Base-by-base conservation (phyloP, 441 rosid genomes). In the Gossypium davidsonii region DNA sequence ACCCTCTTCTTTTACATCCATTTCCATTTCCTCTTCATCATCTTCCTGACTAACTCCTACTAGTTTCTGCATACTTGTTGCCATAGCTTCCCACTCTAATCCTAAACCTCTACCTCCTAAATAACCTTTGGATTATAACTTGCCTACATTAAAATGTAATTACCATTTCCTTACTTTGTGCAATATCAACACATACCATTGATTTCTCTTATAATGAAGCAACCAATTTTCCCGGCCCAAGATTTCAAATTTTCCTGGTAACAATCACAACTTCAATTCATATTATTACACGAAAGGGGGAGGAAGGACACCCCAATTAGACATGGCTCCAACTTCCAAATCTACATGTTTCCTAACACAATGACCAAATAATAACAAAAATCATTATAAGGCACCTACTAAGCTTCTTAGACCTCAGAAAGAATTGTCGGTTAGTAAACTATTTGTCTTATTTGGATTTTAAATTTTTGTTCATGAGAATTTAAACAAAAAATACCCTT, bases 1-100 rank as follows among this genome's bases (percentile, higher is more conserved):
- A 68, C 87, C 96, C 80, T 93, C 97, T 83, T 89, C 97, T 82
- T 91, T 89, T 20, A 87, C 93, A 75, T 90, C 97, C 90, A 88
- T 84, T 59, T 91, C 99, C 73, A 88, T 84, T 67, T 91, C 99
- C 73, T 90, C 91, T 4, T 95, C 98, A 48, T 93, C 96, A 56
- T 93, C 98, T 65, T 88, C 92, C 82, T 96, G 97, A 76, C 96
- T 89, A 1, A 85, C 79, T 60, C 85, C 97, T 25, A 89, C 71
- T 72, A 91, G 79, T 60, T 85, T 96, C 74, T 90, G 97, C 89
- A 86, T 85, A 71, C 91, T 93, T 7, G 98, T 86, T 62, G 94
- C 90, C 99, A 94, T 87, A 4, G 44, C 79, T 49, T 72, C 78
- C 62, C 72, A 62, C 59, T 25, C 70, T 52, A 73, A 65, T 60